These are phyloP conservation scores for Wickerhamiella australiensis DNA, from an alignment of 805 yeast species.

Conservation along the genomic window DNA sequence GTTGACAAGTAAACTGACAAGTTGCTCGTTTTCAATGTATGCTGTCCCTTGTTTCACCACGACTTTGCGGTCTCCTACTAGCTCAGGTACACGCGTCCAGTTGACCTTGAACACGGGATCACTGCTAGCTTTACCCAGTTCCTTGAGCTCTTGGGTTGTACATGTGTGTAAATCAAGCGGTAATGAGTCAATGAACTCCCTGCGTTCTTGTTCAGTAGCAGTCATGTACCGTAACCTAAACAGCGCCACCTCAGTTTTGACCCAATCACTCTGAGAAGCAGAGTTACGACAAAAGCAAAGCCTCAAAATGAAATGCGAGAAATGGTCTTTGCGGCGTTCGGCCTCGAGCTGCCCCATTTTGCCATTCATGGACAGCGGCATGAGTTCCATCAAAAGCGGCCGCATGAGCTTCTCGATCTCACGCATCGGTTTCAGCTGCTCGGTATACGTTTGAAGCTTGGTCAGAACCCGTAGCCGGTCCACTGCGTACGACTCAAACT, in stretches of 20 bases:
- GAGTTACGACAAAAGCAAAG: slow-evolving; percentile 76
- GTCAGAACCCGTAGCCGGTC: slow-evolving; percentile 74
- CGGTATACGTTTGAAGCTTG: slow-evolving; percentile 58
- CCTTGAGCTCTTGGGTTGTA: slow-evolving; percentile 44
- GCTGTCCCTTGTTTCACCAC: slow-evolving; percentile 60
- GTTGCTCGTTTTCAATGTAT: slow-evolving; percentile 73
- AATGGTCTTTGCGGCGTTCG: slow-evolving; percentile 80
- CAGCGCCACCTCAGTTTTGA: slow-evolving; percentile 60
- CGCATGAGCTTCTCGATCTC: slow-evolving; percentile 56
- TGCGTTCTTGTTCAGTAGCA: slow-evolving; percentile 54
- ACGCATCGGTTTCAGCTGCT: slow-evolving; percentile 36
- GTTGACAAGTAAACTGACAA: slow-evolving; percentile 51
- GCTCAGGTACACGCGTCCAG: slow-evolving; percentile 66
- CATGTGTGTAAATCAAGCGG: slow-evolving; percentile 66
- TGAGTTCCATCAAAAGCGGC: slow-evolving; percentile 48
- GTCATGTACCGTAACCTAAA: slow-evolving; percentile 61
- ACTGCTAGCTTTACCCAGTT: slow-evolving; percentile 35
- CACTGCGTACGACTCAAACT: slow-evolving; percentile 92
- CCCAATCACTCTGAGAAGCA: slow-evolving; percentile 69
- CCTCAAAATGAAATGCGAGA: slow-evolving; percentile 78
- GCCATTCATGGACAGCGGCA: slow-evolving; percentile 44
- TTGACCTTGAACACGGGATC: slow-evolving; percentile 75
- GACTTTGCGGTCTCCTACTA: slow-evolving; percentile 62
- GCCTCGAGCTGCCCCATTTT: slow-evolving; percentile 27
- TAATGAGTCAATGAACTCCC: slow-evolving; percentile 51